Conservation (phyloP, 768 basidiomycete species). For the Boletus speciosus region DNA sequence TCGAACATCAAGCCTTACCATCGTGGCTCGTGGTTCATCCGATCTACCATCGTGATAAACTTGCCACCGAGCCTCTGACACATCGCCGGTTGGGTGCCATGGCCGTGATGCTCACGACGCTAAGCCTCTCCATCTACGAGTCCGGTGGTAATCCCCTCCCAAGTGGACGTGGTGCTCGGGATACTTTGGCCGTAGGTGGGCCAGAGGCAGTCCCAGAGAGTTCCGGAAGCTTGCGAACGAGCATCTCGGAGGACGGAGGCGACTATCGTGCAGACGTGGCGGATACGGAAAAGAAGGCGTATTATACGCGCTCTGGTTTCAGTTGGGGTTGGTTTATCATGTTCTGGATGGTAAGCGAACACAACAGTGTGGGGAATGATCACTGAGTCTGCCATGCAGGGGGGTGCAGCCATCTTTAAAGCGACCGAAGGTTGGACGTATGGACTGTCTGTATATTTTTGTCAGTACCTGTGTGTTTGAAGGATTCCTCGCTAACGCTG, state of each 20-base stretch:
- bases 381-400: slow-evolving; percentile 32
- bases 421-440: slow-evolving; percentile 69
- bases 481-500: not conserved
- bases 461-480: slow-evolving; percentile 36
- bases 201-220: not conserved
- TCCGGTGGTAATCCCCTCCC: slow-evolving; percentile 14
- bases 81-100: slow-evolving; percentile 57
- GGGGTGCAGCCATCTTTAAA: slow-evolving; percentile 67
- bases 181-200: not conserved
- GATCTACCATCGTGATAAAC: slow-evolving; percentile 15
- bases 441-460: slow-evolving; percentile 67
- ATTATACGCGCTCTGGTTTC: slow-evolving; percentile 51
- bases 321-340: slow-evolving; percentile 60
- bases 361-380: not conserved
- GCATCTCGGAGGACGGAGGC: slow-evolving; percentile 3
- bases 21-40: slow-evolving; percentile 22
- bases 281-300: slow-evolving; percentile 52
- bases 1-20: not conserved
- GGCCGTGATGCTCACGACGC: slow-evolving; percentile 50
- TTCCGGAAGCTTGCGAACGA: slow-evolving; percentile 7
- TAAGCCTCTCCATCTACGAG: slow-evolving; percentile 42
- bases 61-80: slow-evolving; percentile 38
- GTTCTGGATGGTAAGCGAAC: slow-evolving; percentile 68
- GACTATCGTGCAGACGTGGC: slow-evolving; percentile 21
- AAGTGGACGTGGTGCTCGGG: not conserved